Evolutionary conservation across 163 green algal genomes (phyloP), one percentile per base, ranked within the genome.

Genomic region (Scenedesmus sp.): DNA sequence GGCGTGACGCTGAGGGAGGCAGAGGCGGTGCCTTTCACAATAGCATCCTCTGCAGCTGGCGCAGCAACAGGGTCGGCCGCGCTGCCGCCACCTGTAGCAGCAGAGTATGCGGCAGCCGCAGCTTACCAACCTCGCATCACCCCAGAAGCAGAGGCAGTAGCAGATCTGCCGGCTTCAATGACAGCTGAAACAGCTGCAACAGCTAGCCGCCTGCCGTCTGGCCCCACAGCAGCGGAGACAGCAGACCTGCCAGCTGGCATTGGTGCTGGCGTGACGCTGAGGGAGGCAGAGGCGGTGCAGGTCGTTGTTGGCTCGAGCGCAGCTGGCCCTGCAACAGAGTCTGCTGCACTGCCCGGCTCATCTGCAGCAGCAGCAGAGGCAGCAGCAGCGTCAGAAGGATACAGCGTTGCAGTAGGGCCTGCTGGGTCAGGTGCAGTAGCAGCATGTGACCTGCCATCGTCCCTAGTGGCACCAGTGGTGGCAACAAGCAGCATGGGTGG

Each of bases 131-230:
- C 65, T n/a, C n/a, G n/a, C n/a, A n/a, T n/a, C n/a, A n/a, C n/a
- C n/a, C n/a, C n/a, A n/a, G n/a, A n/a, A n/a, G n/a, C n/a, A n/a
- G n/a, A n/a, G n/a, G 49, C 61, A 59, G 49, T 40, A n/a, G 35
- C 46, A 51, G 81, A 86, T n/a, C 81, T 86, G 59, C 81, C 81
- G 73, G 12, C 81, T 73, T 86, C 81, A 46, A 13, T 86, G 20
- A 10, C 40, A 68, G 33, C 37, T 86, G 30, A 3, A 35, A 18
- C 30, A 20, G 30, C 65, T 35, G 59, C 59, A 72, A 20, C 24
- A 72, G 3, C 20, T 16, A 61, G 20, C 1, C 51, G 22, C 13
- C 51, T 22, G 9, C 3, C 51, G 30, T 20, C 13, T 70, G 56
- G 56, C 37, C 37, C 78, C 44, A n/a, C 78, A 83, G 78, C 78